Evolutionary conservation across 805 yeast species (phyloP).

Genomic region (Pichia pseudocactophila): DNA sequence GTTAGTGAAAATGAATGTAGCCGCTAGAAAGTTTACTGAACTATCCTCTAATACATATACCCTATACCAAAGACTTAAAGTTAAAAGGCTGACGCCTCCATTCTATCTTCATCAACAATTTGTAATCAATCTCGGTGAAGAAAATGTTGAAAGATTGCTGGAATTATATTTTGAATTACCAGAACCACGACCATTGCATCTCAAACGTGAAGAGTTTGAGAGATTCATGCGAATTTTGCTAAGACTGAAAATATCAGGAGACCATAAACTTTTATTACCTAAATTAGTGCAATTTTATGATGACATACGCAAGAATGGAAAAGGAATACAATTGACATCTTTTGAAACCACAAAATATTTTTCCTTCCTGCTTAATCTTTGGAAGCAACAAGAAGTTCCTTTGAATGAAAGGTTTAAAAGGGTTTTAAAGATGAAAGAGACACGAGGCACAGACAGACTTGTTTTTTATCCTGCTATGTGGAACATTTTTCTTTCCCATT

Average conservation of each 20-base stretch:
- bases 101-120: slow-evolving; percentile 17
- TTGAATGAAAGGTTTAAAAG: slow-evolving; percentile 3
- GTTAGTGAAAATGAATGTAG: slow-evolving; percentile 3
- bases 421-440: background rate
- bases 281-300: slow-evolving; percentile 11
- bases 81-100: slow-evolving; percentile 9
- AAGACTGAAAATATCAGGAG: slow-evolving; percentile 8
- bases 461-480: slow-evolving; percentile 11
- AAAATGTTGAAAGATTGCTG: slow-evolving; percentile 5
- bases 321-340: slow-evolving; percentile 11
- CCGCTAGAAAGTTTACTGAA: slow-evolving; percentile 5
- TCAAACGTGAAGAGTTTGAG: slow-evolving; percentile 16
- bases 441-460: background rate
- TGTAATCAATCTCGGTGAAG: slow-evolving; percentile 5
- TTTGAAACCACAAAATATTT: slow-evolving; percentile 12
- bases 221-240: slow-evolving; percentile 9
- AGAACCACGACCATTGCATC: slow-evolving; percentile 11
- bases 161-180: slow-evolving; percentile 17
- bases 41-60: slow-evolving; percentile 7
- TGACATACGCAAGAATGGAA: slow-evolving; percentile 9
- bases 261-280: slow-evolving; percentile 6
- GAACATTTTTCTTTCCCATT: slow-evolving; percentile 10
- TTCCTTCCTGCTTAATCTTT: slow-evolving; percentile 3
- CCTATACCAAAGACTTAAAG: slow-evolving; percentile 9
- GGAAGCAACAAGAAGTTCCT: slow-evolving; percentile 1